Percentiles rank a stretch among this genome's conserved stretches.
Conservation (phyloP, 2,329 filamentous ascomycete genomes). For the Epichloe sp. region DNA sequence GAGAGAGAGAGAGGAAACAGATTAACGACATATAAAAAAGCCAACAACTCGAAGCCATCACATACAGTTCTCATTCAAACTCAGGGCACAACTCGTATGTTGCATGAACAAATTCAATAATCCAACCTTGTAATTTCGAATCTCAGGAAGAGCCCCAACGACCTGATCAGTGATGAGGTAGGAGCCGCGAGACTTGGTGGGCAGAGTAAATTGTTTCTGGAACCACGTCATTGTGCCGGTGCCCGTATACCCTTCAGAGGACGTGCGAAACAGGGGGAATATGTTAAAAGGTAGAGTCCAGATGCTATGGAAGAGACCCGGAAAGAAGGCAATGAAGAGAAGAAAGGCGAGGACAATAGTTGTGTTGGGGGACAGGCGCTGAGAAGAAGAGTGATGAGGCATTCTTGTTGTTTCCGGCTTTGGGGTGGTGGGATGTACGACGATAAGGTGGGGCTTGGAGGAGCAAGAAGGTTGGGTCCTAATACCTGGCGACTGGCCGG, state of each 20-base stretch:
- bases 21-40: not conserved
- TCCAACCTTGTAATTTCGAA: slow-evolving; percentile 71
- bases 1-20: too few relatives aligned
- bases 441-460: slow-evolving; percentile 1
- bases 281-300: slow-evolving; percentile 35
- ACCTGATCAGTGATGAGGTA: slow-evolving; percentile 83
- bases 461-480: not conserved
- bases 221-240: slow-evolving; percentile 53
- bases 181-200: slow-evolving; percentile 62
- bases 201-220: slow-evolving; percentile 76
- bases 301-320: slow-evolving; percentile 36
- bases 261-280: slow-evolving; percentile 19
- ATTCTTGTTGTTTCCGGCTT: not conserved
- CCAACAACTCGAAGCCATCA: not conserved
- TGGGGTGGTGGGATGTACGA: slow-evolving; percentile 3
- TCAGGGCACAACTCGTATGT: slow-evolving; percentile 85
- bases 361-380: slow-evolving; percentile 21
- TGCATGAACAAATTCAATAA: slow-evolving; percentile 85
- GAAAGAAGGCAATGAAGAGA: slow-evolving; percentile 39
- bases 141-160: slow-evolving; percentile 58
- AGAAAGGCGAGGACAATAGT: slow-evolving; percentile 34
- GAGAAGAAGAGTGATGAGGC: slow-evolving; percentile 7
- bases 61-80: slow-evolving; percentile 77
- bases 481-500: too few relatives aligned
- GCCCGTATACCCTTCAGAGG: slow-evolving; percentile 18